Conservation (phyloP, 2,329 filamentous ascomycete species). For the Whalleya microplaca region DNA sequence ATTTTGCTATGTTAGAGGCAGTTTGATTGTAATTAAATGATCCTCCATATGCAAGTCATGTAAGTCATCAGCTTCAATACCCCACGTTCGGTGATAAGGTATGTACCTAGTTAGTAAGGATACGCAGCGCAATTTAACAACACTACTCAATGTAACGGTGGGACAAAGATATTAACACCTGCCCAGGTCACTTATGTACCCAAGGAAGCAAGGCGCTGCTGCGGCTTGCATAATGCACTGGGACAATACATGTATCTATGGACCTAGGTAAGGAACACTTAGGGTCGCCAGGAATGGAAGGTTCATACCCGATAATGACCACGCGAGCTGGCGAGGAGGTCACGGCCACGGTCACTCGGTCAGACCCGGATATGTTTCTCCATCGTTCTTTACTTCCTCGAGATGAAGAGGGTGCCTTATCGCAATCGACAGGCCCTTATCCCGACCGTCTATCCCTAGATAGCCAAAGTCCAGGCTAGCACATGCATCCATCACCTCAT, state of each 20-base stretch:
- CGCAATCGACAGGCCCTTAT: constrained; percentile 2
- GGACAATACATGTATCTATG: neutral
- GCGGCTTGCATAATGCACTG: constrained; percentile 25
- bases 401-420: too few species aligned
- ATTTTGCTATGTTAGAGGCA: too few species aligned
- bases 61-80: too few species aligned
- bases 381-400: constrained; percentile 8
- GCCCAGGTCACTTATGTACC: constrained; percentile 18
- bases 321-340: constrained; percentile 7
- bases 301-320: constrained; percentile 22
- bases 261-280: neutral
- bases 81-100: constrained; percentile 7
- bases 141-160: constrained; percentile 25
- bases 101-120: constrained; percentile 6
- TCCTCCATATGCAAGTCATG: too few species aligned
- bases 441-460: constrained; percentile 6
- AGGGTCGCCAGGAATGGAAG: constrained; percentile 34
- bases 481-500: neutral
- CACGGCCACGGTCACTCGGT: constrained; percentile 20
- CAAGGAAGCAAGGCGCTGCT: neutral
- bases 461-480: too few species aligned
- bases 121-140: constrained; percentile 8
- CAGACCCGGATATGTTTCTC: constrained; percentile 26
- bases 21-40: too few species aligned
- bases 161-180: constrained; percentile 13